Percentiles rank a stretch among this genome's conserved stretches.
Evolutionary conservation across 1,139 yeast species (phyloP).

Genomic region (Lodderomyces parapsilosis): DNA sequence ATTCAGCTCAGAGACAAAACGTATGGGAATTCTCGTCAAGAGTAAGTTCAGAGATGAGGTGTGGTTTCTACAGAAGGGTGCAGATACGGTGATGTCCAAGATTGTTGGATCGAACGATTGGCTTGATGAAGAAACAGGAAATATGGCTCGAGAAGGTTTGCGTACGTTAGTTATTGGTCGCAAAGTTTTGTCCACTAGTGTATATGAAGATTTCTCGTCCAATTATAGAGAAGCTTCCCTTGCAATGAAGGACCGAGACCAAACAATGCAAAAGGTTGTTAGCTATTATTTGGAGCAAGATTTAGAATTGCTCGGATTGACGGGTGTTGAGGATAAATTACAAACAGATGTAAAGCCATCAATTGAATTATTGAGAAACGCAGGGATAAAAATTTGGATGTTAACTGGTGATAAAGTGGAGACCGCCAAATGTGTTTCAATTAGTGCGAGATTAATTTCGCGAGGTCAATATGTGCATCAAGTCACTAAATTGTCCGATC

Average conservation of each 20-base stretch:
- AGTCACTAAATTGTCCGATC: slow-evolving; percentile 61
- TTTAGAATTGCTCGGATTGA: slow-evolving; percentile 82
- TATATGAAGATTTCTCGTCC: slow-evolving; percentile 61
- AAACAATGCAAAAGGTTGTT: slow-evolving; percentile 66
- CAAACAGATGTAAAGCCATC: slow-evolving; percentile 91
- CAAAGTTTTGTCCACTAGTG: slow-evolving; percentile 55
- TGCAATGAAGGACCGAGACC: slow-evolving; percentile 78
- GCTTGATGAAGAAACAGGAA: slow-evolving; percentile 96
- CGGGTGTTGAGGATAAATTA: slow-evolving; percentile 96
- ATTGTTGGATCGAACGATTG: slow-evolving; percentile 88
- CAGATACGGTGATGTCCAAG: slow-evolving; percentile 90
- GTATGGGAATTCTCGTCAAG: slow-evolving; percentile 89
- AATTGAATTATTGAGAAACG: slow-evolving; percentile 87
- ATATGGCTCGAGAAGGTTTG: slow-evolving; percentile 97
- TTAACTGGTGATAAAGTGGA: slow-evolving; percentile 98
- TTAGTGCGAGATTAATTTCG: slow-evolving; percentile 86
- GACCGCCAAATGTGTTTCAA: slow-evolving; percentile 95
- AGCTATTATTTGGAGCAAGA: slow-evolving; percentile 74
- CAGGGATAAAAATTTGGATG: slow-evolving; percentile 99
- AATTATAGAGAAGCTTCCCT: slow-evolving; percentile 73
- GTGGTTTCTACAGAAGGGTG: slow-evolving; percentile 92
- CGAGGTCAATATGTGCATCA: slow-evolving; percentile 94
- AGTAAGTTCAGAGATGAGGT: slow-evolving; percentile 64
- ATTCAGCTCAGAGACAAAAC: slow-evolving; percentile 88
- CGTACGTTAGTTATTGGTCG: slow-evolving; percentile 92